A percentile compares a stretch with the other conserved stretches of the same genome.
These are phyloP conservation scores for Gossypium schwendimanii DNA, from an alignment of 441 rosid genomes.

Conservation along the genomic window DNA sequence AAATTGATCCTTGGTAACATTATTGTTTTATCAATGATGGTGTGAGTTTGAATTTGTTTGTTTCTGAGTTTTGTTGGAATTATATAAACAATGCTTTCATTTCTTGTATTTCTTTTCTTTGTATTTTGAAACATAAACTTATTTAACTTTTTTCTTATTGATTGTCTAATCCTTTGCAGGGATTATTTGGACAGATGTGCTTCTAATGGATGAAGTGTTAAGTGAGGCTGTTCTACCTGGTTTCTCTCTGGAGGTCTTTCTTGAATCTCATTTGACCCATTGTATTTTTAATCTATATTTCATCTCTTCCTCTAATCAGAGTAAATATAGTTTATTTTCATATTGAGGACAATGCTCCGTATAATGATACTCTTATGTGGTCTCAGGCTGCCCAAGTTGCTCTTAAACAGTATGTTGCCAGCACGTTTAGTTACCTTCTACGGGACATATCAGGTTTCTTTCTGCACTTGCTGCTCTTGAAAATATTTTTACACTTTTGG, in stretches of 20 bases:
- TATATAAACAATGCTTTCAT: not conserved
- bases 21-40: not conserved
- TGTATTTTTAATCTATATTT: not conserved
- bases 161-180: slow-evolving; percentile 41
- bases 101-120: not conserved
- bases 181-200: slow-evolving; percentile 80
- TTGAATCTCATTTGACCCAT: slow-evolving; percentile 13
- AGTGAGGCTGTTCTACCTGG: slow-evolving; percentile 73
- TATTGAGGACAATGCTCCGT: slow-evolving; percentile 3
- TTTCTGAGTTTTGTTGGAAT: not conserved
- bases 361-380: slow-evolving; percentile 18
- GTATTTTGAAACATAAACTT: slow-evolving; percentile 5
- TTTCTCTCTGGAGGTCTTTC: slow-evolving; percentile 57
- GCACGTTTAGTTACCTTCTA: slow-evolving; percentile 58
- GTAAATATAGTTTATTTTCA: not conserved
- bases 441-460: slow-evolving; percentile 75
- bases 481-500: not conserved
- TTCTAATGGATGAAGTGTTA: slow-evolving; percentile 74
- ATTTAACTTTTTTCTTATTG: slow-evolving; percentile 19
- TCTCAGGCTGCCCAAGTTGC: slow-evolving; percentile 79
- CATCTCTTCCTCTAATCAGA: not conserved
- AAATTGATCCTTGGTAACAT: slow-evolving; percentile 1
- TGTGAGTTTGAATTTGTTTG: not conserved
- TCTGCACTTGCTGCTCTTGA: slow-evolving; percentile 17
- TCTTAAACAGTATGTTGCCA: slow-evolving; percentile 58